Base-by-base conservation (phyloP, 331 rosid genomes). In the Arachis monticola region DNA sequence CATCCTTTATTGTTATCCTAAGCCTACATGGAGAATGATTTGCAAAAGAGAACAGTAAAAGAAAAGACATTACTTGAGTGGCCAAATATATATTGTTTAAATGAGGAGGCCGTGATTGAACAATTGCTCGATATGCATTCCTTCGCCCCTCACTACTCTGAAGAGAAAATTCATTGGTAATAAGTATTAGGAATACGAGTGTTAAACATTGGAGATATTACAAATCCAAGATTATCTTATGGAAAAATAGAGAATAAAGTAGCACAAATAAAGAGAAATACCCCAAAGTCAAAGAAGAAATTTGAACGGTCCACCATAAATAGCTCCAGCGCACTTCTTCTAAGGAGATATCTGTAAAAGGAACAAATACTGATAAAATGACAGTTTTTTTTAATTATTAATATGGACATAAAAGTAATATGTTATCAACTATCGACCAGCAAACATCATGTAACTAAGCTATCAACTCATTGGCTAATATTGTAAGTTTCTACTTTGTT, bases 241-340 rank as follows among this genome's bases (percentile, higher is more conserved):
- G 31, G 14, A 53, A 27, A 46, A 17, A 58, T 30, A 60, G 58
- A n/a, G 56, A 80, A 80, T 10, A 60, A 67, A 52, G 64, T 12
- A 65, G 63, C 13, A 70, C 17, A 67, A 64, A 42, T 44, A 42
- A 77, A 40, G 48, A 75, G 69, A 79, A 60, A 56, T 95, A 95
- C 99, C 98, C 88, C 97, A 31, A 92, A 95, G 83, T 95, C 98
- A 89, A 95, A 95, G 90, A 95, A 95, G 87, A 82, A 90, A 85
- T 90, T 95, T 14, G 97, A 90, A 60, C 96, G 89, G 70, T 95
- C 98, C 80, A 92, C 88, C 99, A 89, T 86, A 82, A 95, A 92
- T 73, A 95, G 85, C 87, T 95, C 99, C 69, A 95, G 81, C 65
- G 99, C 97, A 87, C 98, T 92, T 89, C 97, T 89, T 87, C 98